Conservation (phyloP, 163 green algal species). For the Trebouxia gelatinosa region DNA sequence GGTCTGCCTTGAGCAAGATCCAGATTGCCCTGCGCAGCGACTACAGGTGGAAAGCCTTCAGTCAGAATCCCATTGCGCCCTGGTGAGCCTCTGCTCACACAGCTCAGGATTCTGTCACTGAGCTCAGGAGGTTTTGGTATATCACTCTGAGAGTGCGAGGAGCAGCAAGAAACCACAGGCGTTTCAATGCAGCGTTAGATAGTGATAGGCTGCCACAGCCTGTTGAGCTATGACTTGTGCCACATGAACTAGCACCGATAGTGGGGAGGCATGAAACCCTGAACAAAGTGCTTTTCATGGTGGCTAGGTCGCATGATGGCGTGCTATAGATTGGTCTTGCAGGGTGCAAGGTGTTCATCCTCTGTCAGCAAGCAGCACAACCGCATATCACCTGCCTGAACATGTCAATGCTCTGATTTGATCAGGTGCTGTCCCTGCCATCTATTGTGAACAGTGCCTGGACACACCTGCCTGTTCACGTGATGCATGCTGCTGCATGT, state of each 20-base stretch:
- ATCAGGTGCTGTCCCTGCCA: neutral
- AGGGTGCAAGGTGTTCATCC: neutral
- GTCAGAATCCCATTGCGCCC: neutral
- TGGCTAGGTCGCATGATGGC: neutral
- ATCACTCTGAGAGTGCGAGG: no score
- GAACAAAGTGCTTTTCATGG: no score
- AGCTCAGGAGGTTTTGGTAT: no score
- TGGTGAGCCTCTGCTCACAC: neutral
- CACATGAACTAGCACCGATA: no score
- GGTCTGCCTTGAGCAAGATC: neutral
- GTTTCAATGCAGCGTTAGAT: no score
- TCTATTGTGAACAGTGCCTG: no score
- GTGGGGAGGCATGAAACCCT: no score
- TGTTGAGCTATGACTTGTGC: no score
- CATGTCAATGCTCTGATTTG: neutral
- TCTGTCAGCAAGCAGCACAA: neutral
- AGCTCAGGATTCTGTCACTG: no score
- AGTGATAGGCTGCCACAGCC: no score
- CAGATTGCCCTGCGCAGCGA: neutral
- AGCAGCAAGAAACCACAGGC: no score
- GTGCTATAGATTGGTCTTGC: neutral
- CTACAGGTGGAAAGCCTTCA: constrained; percentile 1
- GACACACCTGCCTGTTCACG: no score
- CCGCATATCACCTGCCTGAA: neutral
- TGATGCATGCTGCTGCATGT: neutral